Evolutionary conservation across 371 early-diverging fungal species (phyloP).

Genomic region (Mortierella polycephala): DNA sequence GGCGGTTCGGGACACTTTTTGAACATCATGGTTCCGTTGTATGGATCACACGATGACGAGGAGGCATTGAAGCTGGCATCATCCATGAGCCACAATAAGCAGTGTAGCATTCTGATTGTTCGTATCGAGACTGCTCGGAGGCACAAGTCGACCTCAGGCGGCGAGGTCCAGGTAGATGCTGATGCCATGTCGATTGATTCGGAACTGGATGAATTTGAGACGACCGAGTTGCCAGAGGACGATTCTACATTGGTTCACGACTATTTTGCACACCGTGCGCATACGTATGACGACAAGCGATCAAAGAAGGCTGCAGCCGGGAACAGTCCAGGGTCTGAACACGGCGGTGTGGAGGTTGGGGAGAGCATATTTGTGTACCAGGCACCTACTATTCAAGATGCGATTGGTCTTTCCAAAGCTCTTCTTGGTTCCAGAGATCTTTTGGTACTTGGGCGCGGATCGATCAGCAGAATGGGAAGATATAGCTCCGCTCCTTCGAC

Average conservation of each 20-base stretch:
- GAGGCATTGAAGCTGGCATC: conserved; percentile 41
- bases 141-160: conserved; percentile 3
- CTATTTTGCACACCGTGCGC: conserved; percentile 36
- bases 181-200: conserved; percentile 34
- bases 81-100: conserved; percentile 30
- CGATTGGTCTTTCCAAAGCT: conserved; percentile 38
- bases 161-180: conserved; percentile 22
- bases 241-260: conserved; percentile 19
- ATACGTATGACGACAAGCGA: conserved; percentile 10
- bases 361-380: conserved; percentile 31
- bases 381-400: conserved; percentile 41
- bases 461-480: conserved; percentile 12
- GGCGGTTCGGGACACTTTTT: conserved; percentile 43
- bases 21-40: conserved; percentile 40
- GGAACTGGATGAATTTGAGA: conserved; percentile 10
- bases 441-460: conserved; percentile 43
- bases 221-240: conserved; percentile 22
- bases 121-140: conserved; percentile 23
- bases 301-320: conserved; percentile 12
- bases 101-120: conserved; percentile 28
- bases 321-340: background rate
- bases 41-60: conserved; percentile 46
- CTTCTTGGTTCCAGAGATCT: conserved; percentile 35
- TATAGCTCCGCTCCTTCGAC: conserved; percentile 14
- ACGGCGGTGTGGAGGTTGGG: conserved; percentile 21